Percentiles rank a stretch among this genome's conserved stretches.
Evolutionary conservation across 2,329 filamentous ascomycete species (phyloP).

Genomic region (Monosporascus sp.): DNA sequence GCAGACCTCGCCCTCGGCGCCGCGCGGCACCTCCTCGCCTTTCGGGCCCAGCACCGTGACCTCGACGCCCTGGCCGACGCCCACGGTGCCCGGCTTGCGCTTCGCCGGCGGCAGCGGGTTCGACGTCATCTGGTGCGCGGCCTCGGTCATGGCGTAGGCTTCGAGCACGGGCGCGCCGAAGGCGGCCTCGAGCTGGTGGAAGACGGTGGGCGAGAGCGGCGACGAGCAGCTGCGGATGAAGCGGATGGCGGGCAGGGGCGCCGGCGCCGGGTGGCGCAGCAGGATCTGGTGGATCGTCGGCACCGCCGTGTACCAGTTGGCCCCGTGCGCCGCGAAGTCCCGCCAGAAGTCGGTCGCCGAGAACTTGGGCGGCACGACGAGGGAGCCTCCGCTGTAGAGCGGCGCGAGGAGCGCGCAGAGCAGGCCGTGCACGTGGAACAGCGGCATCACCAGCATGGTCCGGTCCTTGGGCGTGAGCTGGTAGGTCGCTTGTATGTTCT

Average conservation of each 20-base stretch:
- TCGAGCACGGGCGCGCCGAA: constrained; percentile 79
- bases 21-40: constrained; percentile 63
- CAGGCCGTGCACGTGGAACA: constrained; percentile 88
- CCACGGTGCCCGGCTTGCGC: constrained; percentile 77
- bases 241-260: constrained; percentile 65
- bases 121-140: constrained; percentile 79
- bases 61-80: constrained; percentile 77
- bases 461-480: constrained; percentile 64
- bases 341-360: constrained; percentile 79
- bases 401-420: constrained; percentile 77
- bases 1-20: constrained; percentile 74
- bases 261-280: constrained; percentile 66
- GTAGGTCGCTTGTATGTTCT: constrained; percentile 76
- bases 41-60: constrained; percentile 69
- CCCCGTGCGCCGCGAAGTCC: constrained; percentile 67
- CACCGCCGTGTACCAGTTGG: constrained; percentile 92
- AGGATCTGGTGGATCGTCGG: constrained; percentile 89
- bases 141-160: constrained; percentile 91
- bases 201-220: constrained; percentile 74
- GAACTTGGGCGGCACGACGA: constrained; percentile 74
- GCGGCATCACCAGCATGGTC: constrained; percentile 83
- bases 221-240: constrained; percentile 88
- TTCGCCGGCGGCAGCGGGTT: constrained; percentile 66
- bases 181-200: constrained; percentile 70
- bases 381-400: constrained; percentile 69